Conservation (phyloP, 2,329 filamentous ascomycete species). For the Dothideomycetes sp. region DNA sequence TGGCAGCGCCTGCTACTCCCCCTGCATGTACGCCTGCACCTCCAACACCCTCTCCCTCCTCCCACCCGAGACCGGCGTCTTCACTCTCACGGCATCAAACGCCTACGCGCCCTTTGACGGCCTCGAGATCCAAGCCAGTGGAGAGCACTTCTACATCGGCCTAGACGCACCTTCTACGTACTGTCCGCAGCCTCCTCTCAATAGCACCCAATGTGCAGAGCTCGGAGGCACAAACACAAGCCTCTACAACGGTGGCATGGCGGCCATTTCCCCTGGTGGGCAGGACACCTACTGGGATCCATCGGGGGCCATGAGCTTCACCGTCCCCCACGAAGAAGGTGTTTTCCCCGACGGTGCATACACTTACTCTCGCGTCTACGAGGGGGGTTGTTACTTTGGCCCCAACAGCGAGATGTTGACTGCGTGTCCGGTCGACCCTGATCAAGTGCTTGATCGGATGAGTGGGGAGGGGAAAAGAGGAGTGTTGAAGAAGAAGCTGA, state of each 20-base stretch:
- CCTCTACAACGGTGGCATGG: no score
- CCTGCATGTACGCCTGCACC: constrained; percentile 6
- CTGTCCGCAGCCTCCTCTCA: no score
- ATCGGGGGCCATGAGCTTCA: constrained; percentile 12
- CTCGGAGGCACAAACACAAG: no score
- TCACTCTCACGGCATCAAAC: constrained; percentile 11
- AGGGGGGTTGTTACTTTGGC: constrained; percentile 12
- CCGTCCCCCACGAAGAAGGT: constrained; percentile 11
- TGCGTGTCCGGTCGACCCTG: constrained; percentile 13
- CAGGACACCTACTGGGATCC: constrained; percentile 13
- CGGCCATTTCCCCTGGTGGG: constrained; percentile 13
- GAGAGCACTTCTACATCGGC: constrained; percentile 11
- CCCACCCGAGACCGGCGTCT: constrained; percentile 3
- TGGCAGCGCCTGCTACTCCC: constrained; percentile 8
- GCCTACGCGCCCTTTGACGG: constrained; percentile 11
- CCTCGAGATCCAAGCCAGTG: constrained; percentile 10
- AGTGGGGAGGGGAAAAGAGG: no score
- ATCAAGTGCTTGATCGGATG: no score
- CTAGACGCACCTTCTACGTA: constrained; percentile 9
- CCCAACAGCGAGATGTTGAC: constrained; percentile 10
- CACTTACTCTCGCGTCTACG: constrained; percentile 9
- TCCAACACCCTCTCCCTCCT: neutral
- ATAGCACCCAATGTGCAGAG: no score
- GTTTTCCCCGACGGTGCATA: constrained; percentile 8
- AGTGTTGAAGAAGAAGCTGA: no score